Base-by-base conservation (phyloP, 2,329 filamentous ascomycete species). In the Scedosporium dehoogii region DNA sequence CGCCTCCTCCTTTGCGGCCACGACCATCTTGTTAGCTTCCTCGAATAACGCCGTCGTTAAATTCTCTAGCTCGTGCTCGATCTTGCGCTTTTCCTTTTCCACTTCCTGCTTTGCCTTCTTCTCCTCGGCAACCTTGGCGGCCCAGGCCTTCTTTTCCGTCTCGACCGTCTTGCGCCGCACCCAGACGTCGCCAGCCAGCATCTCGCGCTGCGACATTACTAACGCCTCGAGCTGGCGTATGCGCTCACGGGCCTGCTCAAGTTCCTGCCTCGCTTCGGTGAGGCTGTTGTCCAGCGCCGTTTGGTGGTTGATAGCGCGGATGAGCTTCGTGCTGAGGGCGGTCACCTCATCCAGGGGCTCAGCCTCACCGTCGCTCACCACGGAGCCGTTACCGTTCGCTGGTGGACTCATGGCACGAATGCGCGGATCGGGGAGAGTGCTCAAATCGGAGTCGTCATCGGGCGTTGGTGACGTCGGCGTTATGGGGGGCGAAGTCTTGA, bases 21-120 rank as follows among this genome's bases (percentile, higher is more conserved):
- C 90, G 60, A 99, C 94, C 93, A 99, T 97, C 81, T 89, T 92
- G 77, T 99, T 97, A 59, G 94, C 94, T 78, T 99, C 93, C 72
- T 97, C 92, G 66, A 99, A 99, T n/a, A 99, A 81, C 29, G 91
- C 92, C 1, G 91, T 87, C 0, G 94, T 97, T 66, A 99, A 75
- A 60, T 86, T 90, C 75, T 97, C 94, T 56, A 99, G 78, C 74
- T 99, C 94, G 68, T 89, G 87, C 73, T 99, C 94, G 33, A 97
- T 96, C 66, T 87, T 87, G 73, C 89, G 90, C 79, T 94, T 96
- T 62, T 91, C 90, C 72, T 85, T 86, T 70, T 92, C 89, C 10
- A 83, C 83, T 56, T 86, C 82, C 6, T 79, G 73, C n/a, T 88
- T 83, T 66, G 84, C 79, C 58, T 78, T 81, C 68, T 80, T 85